phyloP scores from a whole-genome alignment of 495 filamentous ascomycete species.

The Xylaria grammica region DNA sequence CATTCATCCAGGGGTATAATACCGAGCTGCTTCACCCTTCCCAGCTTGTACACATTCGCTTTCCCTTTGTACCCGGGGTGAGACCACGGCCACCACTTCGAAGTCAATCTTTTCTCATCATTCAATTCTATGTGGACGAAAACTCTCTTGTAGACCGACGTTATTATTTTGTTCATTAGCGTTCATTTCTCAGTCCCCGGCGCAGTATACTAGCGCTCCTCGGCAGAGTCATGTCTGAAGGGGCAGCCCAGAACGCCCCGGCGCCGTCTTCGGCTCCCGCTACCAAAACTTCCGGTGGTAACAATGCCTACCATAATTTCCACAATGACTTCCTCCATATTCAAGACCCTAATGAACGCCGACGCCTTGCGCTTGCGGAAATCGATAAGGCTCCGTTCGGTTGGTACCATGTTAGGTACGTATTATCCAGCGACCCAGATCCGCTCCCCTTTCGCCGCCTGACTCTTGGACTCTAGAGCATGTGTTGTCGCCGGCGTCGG shows the following conservation, averaged over 20 bases:
- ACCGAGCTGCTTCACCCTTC: conserved; percentile 15
- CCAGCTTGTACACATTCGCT: background rate
- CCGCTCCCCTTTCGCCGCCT: background rate
- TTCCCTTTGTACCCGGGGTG: background rate
- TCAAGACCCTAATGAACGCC: conserved; percentile 73
- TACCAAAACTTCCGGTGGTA: conserved; percentile 63
- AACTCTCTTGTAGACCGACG: background rate
- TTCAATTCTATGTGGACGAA: background rate
- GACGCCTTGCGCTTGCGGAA: conserved; percentile 74
- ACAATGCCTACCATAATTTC: conserved; percentile 73
- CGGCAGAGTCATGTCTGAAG: conserved; percentile 30
- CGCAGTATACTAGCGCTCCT: background rate
- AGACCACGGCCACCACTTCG: background rate
- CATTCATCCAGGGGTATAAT: conserved; percentile 16
- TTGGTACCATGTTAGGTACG: conserved; percentile 67
- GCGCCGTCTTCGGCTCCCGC: conserved; percentile 16
- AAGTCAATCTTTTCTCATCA: background rate
- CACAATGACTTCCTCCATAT: conserved; percentile 67
- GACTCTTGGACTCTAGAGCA: conserved; percentile 50
- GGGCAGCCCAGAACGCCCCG: conserved; percentile 16
- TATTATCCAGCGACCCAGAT: background rate
- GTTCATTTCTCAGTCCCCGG: background rate
- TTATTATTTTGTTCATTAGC: background rate
- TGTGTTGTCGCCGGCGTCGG: conserved; percentile 81
- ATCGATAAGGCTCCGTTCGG: conserved; percentile 83